phyloP scores from a whole-genome alignment of 2,329 filamentous ascomycete genomes.

The Mycosphaerella sp. region DNA sequence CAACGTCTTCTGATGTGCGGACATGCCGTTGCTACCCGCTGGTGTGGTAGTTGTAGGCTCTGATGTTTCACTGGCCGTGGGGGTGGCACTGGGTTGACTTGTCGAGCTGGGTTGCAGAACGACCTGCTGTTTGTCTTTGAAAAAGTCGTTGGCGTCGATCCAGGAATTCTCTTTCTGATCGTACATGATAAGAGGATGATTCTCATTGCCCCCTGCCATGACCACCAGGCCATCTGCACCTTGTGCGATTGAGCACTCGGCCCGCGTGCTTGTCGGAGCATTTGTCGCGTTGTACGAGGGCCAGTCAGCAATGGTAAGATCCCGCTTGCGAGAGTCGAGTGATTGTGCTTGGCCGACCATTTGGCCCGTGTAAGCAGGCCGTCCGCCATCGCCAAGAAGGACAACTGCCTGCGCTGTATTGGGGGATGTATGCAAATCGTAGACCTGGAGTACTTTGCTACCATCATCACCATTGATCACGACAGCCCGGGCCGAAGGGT shows the following conservation, averaged over 20 bases:
- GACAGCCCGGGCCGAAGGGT: constrained; percentile 40
- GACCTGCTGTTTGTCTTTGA: constrained; percentile 45
- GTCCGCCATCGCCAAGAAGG: constrained; percentile 56
- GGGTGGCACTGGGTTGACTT: constrained; percentile 29
- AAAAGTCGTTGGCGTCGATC: constrained; percentile 62
- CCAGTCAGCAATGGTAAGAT: constrained; percentile 58
- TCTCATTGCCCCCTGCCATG: constrained; percentile 65
- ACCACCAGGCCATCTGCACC: constrained; percentile 62
- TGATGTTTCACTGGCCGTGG: constrained; percentile 35
- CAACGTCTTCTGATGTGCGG: constrained; percentile 43
- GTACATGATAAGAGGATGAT: constrained; percentile 69
- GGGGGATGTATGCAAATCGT: constrained; percentile 66
- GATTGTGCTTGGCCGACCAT: constrained; percentile 36
- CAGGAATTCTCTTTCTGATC: constrained; percentile 68
- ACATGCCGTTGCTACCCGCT: constrained; percentile 24
- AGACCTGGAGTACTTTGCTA: constrained; percentile 71
- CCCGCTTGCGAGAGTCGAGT: constrained; percentile 40
- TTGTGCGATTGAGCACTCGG: constrained; percentile 66
- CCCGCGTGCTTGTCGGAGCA: constrained; percentile 59
- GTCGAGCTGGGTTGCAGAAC: constrained; percentile 25
- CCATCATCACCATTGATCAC: constrained; percentile 66
- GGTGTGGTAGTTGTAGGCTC: constrained; percentile 35
- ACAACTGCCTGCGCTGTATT: constrained; percentile 67
- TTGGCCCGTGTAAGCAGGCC: constrained; percentile 43
- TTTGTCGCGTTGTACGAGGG: constrained; percentile 70